Base-by-base conservation (phyloP, 768 basidiomycete genomes). In the Pulveroboletus sp. region DNA sequence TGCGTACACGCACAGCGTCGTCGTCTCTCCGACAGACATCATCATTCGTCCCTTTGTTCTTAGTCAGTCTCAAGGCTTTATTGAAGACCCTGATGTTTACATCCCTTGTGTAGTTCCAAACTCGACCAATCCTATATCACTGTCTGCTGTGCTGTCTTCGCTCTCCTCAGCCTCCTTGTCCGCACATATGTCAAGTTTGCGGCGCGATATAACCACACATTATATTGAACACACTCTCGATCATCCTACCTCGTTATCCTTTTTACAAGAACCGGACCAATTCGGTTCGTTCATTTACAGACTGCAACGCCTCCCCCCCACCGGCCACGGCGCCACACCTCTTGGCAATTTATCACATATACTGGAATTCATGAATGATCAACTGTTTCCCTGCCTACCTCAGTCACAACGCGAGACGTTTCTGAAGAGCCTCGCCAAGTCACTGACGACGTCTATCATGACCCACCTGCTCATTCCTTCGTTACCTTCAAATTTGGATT, bases 401-500 rank as follows among this genome's bases (percentile, higher is more conserved):
- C 38, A 63, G 1, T 51, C 75, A 0, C 76, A 83, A 44, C 54
- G 64, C 21, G 59, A 68, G 8, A 55, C 62, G 3, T 84, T 91
- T 55, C 64, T 74, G n/a, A 76, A 71, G 28, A 78, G 79, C 13
- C 69, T 94, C 3, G 75, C 73, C 62, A 82, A 79, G 59, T 81
- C 85, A 1, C 57, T 87, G 15, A 77, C 78, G 4, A 73, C 71
- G 5, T 78, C 81, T 24, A 59, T 92, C 17, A 74, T 94, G 44
- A 76, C 81, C 43, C 74, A 81, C 54, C 68, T 93, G 31, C 74
- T 94, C 39, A 69, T 83, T 31, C 81, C 86, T 0, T 75, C 76
- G n/a, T 70, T 93, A 4, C 90, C 93, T 0, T 77, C 81, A 1
- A 77, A 81, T 3, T 75, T 87, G 40, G 69, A 75, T 6, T 69